These are phyloP conservation scores for Aspergillus proliferans DNA, from an alignment of 2,329 filamentous ascomycete species.

Conservation along the genomic window DNA sequence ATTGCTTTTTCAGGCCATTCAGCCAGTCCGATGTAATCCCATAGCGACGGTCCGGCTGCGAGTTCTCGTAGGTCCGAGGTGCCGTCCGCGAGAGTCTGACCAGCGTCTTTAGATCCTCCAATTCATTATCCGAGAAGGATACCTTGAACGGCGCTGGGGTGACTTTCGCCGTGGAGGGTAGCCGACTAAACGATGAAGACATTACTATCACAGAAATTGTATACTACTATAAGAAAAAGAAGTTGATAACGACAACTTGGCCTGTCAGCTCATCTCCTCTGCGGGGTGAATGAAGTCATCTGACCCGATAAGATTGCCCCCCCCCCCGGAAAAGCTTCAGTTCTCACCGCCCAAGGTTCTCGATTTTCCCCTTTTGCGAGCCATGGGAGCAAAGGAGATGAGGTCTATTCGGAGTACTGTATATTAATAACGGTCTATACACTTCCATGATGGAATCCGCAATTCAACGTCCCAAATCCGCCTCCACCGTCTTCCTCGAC, in stretches of 20 bases:
- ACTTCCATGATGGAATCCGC: neutral
- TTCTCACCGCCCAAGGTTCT: no score
- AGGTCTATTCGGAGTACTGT: no score
- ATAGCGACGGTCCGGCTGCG: conserved; percentile 35
- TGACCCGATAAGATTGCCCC: neutral
- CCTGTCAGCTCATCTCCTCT: neutral
- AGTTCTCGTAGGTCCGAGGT: conserved; percentile 46
- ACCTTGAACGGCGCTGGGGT: conserved; percentile 39
- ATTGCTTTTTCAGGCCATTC: conserved; percentile 33
- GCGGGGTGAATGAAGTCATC: neutral
- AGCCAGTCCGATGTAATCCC: conserved; percentile 48
- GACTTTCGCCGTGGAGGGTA: conserved; percentile 33
- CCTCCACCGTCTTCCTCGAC: conserved; percentile 33
- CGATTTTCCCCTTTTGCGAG: no score
- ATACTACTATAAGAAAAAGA: neutral
- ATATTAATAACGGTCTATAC: neutral
- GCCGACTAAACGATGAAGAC: conserved; percentile 19
- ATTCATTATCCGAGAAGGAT: conserved; percentile 37
- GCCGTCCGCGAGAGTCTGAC: conserved; percentile 45
- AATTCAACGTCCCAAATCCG: conserved; percentile 23
- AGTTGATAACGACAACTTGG: neutral
- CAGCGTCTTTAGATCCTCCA: conserved; percentile 43
- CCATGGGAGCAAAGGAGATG: no score
- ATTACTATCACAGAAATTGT: conserved; percentile 7
- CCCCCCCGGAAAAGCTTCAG: no score